Conservation (phyloP, 2,329 filamentous ascomycete species). For the Cercospora sp. region DNA sequence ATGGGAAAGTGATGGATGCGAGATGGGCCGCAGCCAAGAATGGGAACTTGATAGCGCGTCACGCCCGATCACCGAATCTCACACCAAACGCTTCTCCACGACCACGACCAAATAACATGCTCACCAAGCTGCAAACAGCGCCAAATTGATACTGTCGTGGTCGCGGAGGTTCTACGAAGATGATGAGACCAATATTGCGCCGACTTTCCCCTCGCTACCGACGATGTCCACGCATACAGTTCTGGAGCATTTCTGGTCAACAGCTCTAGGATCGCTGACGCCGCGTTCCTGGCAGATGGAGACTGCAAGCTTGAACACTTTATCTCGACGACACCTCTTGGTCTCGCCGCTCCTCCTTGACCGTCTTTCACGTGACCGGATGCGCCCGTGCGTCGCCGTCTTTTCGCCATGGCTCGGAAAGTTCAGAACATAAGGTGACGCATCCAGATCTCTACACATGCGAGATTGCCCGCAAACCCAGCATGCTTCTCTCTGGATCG, state of each 20-base stretch:
- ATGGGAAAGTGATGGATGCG: conserved; percentile 4
- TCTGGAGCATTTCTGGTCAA: conserved; percentile 7
- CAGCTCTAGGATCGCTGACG: conserved; percentile 11
- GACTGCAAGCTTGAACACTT: conserved; percentile 13
- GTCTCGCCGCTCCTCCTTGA: neutral
- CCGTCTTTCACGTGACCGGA: neutral
- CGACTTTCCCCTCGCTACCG: neutral
- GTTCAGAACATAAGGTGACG: neutral
- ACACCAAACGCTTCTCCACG: neutral
- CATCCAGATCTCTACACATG: neutral
- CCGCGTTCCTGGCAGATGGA: conserved; percentile 15
- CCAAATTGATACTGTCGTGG: neutral
- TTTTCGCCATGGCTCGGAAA: neutral
- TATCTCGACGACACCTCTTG: conserved; percentile 22
- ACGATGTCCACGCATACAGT: neutral
- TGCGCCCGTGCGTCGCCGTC: neutral
- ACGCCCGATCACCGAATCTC: conserved; percentile 1
- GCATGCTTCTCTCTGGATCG: neutral
- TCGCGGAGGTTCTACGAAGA: conserved; percentile 9
- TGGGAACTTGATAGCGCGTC: conserved; percentile 7
- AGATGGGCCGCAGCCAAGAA: conserved; percentile 2
- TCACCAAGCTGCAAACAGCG: neutral
- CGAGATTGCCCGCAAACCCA: neutral
- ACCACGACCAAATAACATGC: neutral
- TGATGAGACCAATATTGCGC: neutral